These are phyloP conservation scores for Saturnispora saitoi DNA, from an alignment of 805 yeast genomes.

Conservation along the genomic window DNA sequence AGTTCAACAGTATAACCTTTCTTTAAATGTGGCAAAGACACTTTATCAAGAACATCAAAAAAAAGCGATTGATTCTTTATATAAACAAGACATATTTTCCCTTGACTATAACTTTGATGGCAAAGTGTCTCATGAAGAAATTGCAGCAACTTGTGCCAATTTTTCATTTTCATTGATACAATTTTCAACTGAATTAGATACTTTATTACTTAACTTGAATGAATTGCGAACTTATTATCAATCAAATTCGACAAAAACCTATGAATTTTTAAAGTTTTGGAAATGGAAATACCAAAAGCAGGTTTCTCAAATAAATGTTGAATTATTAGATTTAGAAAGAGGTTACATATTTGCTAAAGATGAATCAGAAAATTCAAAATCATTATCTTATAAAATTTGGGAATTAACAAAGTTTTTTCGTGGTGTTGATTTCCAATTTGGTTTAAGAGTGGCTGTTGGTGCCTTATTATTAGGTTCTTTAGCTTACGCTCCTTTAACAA, in stretches of 20 bases:
- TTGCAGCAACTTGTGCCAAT: slow-evolving; percentile 78
- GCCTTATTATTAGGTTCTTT: slow-evolving; percentile 56
- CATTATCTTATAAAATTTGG: slow-evolving; percentile 37
- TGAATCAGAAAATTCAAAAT: slow-evolving; percentile 5
- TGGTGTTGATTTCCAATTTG: slow-evolving; percentile 66
- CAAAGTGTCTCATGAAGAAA: slow-evolving; percentile 64
- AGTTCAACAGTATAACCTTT: slow-evolving; percentile 34
- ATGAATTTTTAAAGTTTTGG: slow-evolving; percentile 53
- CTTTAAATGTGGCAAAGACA: slow-evolving; percentile 43
- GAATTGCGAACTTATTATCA: slow-evolving; percentile 16
- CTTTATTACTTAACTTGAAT: slow-evolving; percentile 37
- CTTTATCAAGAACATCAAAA: slow-evolving; percentile 50
- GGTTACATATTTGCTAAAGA: slow-evolving; percentile 1
- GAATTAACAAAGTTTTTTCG: slow-evolving; percentile 41
- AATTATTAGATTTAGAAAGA: slow-evolving; percentile 8
- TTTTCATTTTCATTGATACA: slow-evolving; percentile 59
- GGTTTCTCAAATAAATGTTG: neutral
- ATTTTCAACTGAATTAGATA: slow-evolving; percentile 48
- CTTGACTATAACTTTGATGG: slow-evolving; percentile 29
- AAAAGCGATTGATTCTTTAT: slow-evolving; percentile 48
- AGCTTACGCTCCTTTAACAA: slow-evolving; percentile 54
- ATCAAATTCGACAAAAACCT: slow-evolving; percentile 26
- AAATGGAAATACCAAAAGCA: slow-evolving; percentile 8
- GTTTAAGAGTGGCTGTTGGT: slow-evolving; percentile 72
- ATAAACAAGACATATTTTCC: slow-evolving; percentile 45